Evolutionary conservation across 2,329 filamentous ascomycete genomes (phyloP).

Genomic region (Cladosporium austrohemisphaericum): DNA sequence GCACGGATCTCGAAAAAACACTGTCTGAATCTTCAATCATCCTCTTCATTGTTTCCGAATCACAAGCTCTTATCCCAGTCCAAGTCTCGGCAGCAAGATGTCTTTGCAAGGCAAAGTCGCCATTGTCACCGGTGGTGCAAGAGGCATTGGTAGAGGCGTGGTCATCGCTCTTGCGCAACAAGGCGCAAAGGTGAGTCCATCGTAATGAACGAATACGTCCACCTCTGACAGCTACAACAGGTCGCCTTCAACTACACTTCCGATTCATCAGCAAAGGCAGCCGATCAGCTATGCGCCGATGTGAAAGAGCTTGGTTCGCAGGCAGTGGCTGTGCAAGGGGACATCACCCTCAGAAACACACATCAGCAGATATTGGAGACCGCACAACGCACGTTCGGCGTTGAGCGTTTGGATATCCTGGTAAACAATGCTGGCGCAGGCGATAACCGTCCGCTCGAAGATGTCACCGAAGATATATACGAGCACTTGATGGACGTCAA

Average conservation of each 20-base stretch:
- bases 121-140: constrained; percentile 10
- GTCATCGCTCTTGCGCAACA: neutral
- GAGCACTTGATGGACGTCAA: constrained; percentile 5
- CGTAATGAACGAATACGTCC: neutral
- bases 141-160: constrained; percentile 13
- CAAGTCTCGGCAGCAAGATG: too few relatives aligned
- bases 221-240: neutral
- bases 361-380: neutral
- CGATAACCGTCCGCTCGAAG: constrained; percentile 1
- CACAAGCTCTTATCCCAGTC: too few relatives aligned
- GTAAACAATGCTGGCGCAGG: constrained; percentile 13
- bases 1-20: too few relatives aligned
- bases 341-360: neutral
- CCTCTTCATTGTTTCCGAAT: too few relatives aligned
- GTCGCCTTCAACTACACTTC: neutral
- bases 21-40: too few relatives aligned
- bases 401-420: constrained; percentile 8
- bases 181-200: constrained; percentile 6
- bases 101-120: constrained; percentile 3
- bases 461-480: constrained; percentile 8
- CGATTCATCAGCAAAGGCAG: neutral
- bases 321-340: constrained; percentile 7
- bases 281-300: neutral
- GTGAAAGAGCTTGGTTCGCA: constrained; percentile 1
- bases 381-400: neutral